Base-by-base conservation (phyloP, 371 early-diverging fungal genomes). In the Circinella minor region DNA sequence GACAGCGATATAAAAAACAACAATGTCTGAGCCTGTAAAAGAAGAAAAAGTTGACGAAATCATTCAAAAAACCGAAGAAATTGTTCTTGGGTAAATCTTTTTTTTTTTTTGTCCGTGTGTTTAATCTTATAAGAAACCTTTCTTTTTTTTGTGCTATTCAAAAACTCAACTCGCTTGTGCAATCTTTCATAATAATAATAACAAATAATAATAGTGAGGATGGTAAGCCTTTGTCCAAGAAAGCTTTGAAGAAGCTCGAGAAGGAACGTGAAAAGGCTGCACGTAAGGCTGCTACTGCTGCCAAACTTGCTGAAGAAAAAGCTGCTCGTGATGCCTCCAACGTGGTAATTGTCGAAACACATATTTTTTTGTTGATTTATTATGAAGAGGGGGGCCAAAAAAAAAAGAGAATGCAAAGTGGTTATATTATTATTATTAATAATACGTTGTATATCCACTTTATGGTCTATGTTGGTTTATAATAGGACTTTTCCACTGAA, bases 151-250 rank as follows among this genome's bases (percentile, higher is more conserved):
- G 7, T 34, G 18, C 34, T 27, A 13, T 51, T 47, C 15, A 47
- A 47, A 47, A 27, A 27, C 27, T 27, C 27, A 27, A 27, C 27
- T 27, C 27, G 27, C 51, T 51, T 51, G 8, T 13, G 14, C 51
- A 8, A 14, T 15, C n/a, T 51, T 15, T n/a, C 15, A 8, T 15
- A n/a, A 4, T 51, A 51, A 51, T 51, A 17, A 14, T 13, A 11
- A n/a, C 1, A 13, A 17, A 10, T n/a, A 27, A 17, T 57, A 38
- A 14, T 69, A 89, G 93, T 70, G 95, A 92, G 66, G 92, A 93
- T 39, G 97, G 97, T 63, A 89, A 96, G 78, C 95, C 96, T 34
- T 83, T 96, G 39, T 94, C 97, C 62, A 93, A 97, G 86, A 93
- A 90, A 74, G 95, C 94, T 15, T 85, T 93, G 68, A 98, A 98